These are phyloP conservation scores for Torulaspora quercuum DNA, from an alignment of 805 yeast species.

Conservation along the genomic window DNA sequence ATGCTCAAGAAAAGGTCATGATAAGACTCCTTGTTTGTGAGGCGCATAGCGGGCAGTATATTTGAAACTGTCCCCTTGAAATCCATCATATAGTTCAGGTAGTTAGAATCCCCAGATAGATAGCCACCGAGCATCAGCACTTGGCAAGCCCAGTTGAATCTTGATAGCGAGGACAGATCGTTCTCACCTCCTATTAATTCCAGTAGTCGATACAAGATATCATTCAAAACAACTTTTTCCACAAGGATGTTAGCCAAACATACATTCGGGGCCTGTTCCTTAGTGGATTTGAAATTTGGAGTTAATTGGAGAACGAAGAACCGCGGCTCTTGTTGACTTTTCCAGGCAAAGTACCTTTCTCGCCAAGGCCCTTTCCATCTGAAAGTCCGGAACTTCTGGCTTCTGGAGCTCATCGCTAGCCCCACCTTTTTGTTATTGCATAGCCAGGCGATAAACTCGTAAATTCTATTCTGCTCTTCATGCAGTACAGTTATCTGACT, in stretches of 20 bases:
- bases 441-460: slow-evolving; percentile 46
- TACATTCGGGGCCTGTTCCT: background rate
- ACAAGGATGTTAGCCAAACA: slow-evolving; percentile 1
- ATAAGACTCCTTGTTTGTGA: slow-evolving; percentile 4
- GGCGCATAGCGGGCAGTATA: slow-evolving; percentile 1
- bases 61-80: slow-evolving; percentile 12
- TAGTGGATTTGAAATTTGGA: background rate
- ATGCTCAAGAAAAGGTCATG: slow-evolving; percentile 7
- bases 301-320: slow-evolving; percentile 15
- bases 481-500: slow-evolving; percentile 20
- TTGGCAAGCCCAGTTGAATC: slow-evolving; percentile 21
- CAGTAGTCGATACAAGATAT: slow-evolving; percentile 14
- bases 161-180: background rate
- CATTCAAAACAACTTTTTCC: slow-evolving; percentile 7
- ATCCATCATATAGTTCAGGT: slow-evolving; percentile 13
- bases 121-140: slow-evolving; percentile 13
- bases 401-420: background rate
- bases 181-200: slow-evolving; percentile 13
- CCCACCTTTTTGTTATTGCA: slow-evolving; percentile 22
- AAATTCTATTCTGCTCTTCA: slow-evolving; percentile 24
- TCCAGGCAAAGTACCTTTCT: slow-evolving; percentile 14
- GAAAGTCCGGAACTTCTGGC: background rate
- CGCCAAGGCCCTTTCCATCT: slow-evolving; percentile 8
- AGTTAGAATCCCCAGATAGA: slow-evolving; percentile 18
- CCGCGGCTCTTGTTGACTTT: slow-evolving; percentile 14